Base-by-base conservation (phyloP, 768 basidiomycete genomes). In the Lepiota venenata region DNA sequence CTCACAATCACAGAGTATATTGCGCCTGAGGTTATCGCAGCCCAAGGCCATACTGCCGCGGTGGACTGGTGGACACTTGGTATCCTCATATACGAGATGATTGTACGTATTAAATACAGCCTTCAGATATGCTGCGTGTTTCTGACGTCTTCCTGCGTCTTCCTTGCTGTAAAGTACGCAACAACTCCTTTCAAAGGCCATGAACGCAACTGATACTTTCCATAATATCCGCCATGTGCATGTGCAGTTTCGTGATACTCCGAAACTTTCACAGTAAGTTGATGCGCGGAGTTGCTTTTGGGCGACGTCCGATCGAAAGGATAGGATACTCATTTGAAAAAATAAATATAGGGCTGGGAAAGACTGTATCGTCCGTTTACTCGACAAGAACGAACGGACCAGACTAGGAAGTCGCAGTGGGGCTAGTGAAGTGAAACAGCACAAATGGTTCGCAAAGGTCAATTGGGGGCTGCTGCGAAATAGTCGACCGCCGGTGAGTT, bases 1-100 rank as follows among this genome's bases (percentile, higher is more conserved):
- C 29, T 61, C 62, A 56, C 59, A 64, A 59, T 61, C 50, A 58
- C 63, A 97, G 96, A 98, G 74, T 99, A 99, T 78, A 98, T 99
- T 67, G 94, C 96, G 39, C 96, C 96, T 58, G 97, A 99, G 76
- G 97, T 99, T 56, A 97, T 99, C 67, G 90, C 91, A 62, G 93
- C 92, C 44, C 83, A 90, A 68, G 96, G 97, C 15, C 97, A 99
- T 71, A 97, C 95, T 36, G 93, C 93, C 58, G 95, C 96, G 12
- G 97, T 99, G 48, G 97, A 99, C 73, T 99, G 96, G 96, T 95
- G 93, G 97, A 98, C 97, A 29, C 76, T 98, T 47, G 97, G 97
- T 37, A 98, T 98, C 64, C 83, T 99, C 64, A 92, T 98, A 64
- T 97, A 94, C 76, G 97, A 99, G 75, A 97, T 97, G 93, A 93